Conservation (phyloP, 805 yeast species). For the Wickerhamiella siamensis region DNA sequence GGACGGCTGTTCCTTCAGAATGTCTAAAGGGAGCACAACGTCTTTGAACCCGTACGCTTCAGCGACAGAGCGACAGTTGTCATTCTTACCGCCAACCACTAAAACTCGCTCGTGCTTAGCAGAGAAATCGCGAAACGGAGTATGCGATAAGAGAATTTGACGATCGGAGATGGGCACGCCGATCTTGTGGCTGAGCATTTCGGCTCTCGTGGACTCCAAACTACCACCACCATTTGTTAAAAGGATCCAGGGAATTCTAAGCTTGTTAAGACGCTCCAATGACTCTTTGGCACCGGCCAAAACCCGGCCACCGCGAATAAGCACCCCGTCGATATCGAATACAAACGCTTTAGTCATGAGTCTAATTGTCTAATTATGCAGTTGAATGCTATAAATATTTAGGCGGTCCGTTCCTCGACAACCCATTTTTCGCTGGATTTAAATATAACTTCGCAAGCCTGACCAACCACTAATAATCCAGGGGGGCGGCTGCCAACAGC, state of each 20-base stretch:
- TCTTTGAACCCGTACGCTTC: constrained; percentile 69
- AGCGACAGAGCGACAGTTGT: constrained; percentile 71
- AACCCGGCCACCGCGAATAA: constrained; percentile 70
- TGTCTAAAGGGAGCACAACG: constrained; percentile 69
- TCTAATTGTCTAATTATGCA: no score
- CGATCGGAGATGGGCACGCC: constrained; percentile 48
- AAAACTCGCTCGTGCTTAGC: constrained; percentile 54
- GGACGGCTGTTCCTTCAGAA: constrained; percentile 74
- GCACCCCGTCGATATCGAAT: constrained; percentile 86
- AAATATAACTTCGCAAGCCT: constrained; percentile 48
- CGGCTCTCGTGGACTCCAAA: constrained; percentile 60
- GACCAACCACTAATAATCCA: constrained; percentile 72
- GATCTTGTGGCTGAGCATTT: constrained; percentile 50
- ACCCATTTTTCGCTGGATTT: constrained; percentile 28
- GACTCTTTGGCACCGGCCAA: constrained; percentile 72
- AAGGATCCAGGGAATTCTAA: constrained; percentile 69
- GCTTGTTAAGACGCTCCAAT: constrained; percentile 52
- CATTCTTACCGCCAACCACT: constrained; percentile 83
- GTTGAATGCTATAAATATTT: neutral
- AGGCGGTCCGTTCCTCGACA: constrained; percentile 36
- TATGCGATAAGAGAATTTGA: constrained; percentile 85
- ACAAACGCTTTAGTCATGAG: constrained; percentile 47
- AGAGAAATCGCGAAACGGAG: constrained; percentile 79
- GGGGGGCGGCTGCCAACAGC: constrained; percentile 83
- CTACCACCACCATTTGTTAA: constrained; percentile 92